Conservation (phyloP, 108 stramenopile genomes). For the Cyclotella baltica region DNA sequence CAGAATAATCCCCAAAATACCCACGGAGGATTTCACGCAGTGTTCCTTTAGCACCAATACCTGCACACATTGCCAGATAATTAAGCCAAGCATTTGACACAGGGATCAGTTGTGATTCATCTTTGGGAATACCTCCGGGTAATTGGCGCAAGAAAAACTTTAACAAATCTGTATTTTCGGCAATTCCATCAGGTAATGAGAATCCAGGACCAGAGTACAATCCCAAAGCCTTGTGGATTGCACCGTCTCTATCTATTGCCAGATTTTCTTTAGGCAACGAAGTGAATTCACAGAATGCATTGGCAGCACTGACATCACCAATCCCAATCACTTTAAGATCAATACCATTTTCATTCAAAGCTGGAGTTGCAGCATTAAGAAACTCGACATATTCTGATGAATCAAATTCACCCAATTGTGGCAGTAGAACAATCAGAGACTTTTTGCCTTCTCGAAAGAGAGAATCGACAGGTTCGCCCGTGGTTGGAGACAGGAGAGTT, state of each 20-base stretch:
- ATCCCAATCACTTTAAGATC: slow-evolving; percentile 53
- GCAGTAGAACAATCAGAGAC: slow-evolving; percentile 59
- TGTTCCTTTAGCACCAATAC: slow-evolving; percentile 75
- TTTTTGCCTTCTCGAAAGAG: slow-evolving; percentile 22
- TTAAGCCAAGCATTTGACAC: slow-evolving; percentile 71
- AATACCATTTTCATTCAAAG: slow-evolving; percentile 48
- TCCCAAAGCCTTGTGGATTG: slow-evolving; percentile 48
- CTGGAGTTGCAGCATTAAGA: slow-evolving; percentile 36
- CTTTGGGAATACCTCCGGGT: slow-evolving; percentile 41
- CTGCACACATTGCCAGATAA: slow-evolving; percentile 84
- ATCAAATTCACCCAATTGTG: slow-evolving; percentile 75
- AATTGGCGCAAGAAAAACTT: slow-evolving; percentile 32
- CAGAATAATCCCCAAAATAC: slow-evolving; percentile 68
- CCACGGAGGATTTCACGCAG: slow-evolving; percentile 71
- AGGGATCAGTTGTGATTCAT: slow-evolving; percentile 20
- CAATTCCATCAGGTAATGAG: slow-evolving; percentile 47
- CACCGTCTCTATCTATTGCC: slow-evolving; percentile 51
- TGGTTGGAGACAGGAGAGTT: slow-evolving; percentile 27
- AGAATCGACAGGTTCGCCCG: slow-evolving; percentile 13
- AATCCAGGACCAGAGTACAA: slow-evolving; percentile 61
- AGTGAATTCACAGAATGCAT: slow-evolving; percentile 49
- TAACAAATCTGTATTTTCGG: slow-evolving; percentile 24
- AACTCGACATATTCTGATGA: slow-evolving; percentile 56
- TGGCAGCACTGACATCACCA: slow-evolving; percentile 46
- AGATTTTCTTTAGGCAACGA: slow-evolving; percentile 44